Percentiles rank a stretch among this genome's conserved stretches.
phyloP scores from a whole-genome alignment of 2,329 filamentous ascomycete species.

The Ilyonectria sp. region DNA sequence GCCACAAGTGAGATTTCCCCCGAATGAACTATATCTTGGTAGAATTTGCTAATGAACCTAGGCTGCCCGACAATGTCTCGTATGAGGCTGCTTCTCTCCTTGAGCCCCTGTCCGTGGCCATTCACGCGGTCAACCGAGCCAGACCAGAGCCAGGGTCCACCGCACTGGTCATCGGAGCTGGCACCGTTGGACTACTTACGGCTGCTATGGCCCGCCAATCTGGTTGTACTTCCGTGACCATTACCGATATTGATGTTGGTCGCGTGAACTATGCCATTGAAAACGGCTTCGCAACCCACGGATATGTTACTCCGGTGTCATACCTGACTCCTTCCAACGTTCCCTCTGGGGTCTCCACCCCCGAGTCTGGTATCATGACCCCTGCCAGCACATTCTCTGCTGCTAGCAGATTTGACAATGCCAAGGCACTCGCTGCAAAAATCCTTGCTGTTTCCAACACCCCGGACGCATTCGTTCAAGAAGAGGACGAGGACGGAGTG shows the following conservation, averaged over 20 bases:
- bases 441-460: slow-evolving; percentile 60
- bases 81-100: slow-evolving; percentile 73
- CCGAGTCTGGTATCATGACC: slow-evolving; percentile 56
- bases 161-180: slow-evolving; percentile 76
- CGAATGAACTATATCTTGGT: neutral
- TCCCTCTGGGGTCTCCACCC: slow-evolving; percentile 66
- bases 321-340: slow-evolving; percentile 61
- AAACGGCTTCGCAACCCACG: slow-evolving; percentile 73
- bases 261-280: slow-evolving; percentile 73
- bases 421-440: slow-evolving; percentile 65
- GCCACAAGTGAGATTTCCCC: slow-evolving; percentile 66
- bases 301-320: slow-evolving; percentile 66
- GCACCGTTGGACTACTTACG: slow-evolving; percentile 74
- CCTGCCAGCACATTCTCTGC: slow-evolving; percentile 62
- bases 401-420: slow-evolving; percentile 65
- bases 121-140: slow-evolving; percentile 73
- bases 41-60: slow-evolving; percentile 46
- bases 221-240: slow-evolving; percentile 72
- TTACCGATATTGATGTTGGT: slow-evolving; percentile 72
- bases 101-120: slow-evolving; percentile 74
- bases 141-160: slow-evolving; percentile 66
- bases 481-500: slow-evolving; percentile 77
- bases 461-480: slow-evolving; percentile 47
- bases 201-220: slow-evolving; percentile 74
- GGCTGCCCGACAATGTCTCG: slow-evolving; percentile 71